Evolutionary conservation across 164 flowering plant genomes (phyloP), one percentile per base, ranked within the genome.

Genomic region (Akebia trifoliata): DNA sequence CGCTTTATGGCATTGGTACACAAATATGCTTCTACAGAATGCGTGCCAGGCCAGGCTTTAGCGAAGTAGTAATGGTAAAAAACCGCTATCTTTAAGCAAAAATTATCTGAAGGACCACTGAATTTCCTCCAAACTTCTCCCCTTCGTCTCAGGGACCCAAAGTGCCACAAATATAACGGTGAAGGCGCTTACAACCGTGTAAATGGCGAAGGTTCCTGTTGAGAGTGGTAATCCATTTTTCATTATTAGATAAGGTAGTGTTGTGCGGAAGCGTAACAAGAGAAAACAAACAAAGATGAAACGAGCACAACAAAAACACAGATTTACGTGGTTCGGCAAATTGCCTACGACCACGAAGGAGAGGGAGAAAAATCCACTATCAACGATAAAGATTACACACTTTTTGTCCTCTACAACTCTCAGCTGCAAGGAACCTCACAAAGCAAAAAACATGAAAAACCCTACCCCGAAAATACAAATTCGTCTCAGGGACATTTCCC

Each of bases 91-190:
- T 22, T 37, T 20, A 2, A 54, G 22, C 20, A 22, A 32, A 44
- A 43, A 20, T 68, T 65, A 84, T 78, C 85, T 75, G 77, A 84
- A 82, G 43, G 84, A 82, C 29, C 31, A 61, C 30, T 87, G 95
- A 52, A 87, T 84, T 63, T 87, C 95, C 69, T 87, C 95, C 12
- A 87, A 67, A 20, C 81, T 72, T 71, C 80, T 82, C 4, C 89
- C 95, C 61, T 87, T 87, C 0, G 95, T 87, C 69, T 87, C 95
- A 0, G 95, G 95, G 29, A 87, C 92, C 72, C 72, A 87, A 12
- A 81, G 55, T 47, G 60, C 22, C 63, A 77, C 86, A 66, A 87
- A 87, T 22, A 56, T 78, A 42, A 85, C 54, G 2, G 87, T 78
- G 61, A 81, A 68, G 30, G 85, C 90, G 49, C 81, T 60, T 35